Conservation (phyloP, 805 yeast species). For the Metschnikowia baotianmanensis region DNA sequence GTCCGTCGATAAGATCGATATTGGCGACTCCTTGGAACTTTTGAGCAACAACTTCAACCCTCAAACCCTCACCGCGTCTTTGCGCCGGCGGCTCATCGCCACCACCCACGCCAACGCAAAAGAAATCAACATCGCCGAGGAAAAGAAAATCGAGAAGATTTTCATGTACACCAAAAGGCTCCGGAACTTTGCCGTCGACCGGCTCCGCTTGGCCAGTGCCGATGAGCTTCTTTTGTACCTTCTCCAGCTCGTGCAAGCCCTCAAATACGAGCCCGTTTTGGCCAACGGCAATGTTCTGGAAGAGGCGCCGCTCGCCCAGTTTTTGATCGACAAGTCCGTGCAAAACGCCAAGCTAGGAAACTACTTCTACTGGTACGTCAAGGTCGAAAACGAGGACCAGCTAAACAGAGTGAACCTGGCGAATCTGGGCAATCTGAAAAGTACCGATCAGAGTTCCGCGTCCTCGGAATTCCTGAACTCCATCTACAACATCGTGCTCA, state of each 20-base stretch:
- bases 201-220: constrained; percentile 74
- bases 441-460: not conserved
- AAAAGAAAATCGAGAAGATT: constrained; percentile 30
- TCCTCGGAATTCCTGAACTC: constrained; percentile 7
- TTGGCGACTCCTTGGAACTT: constrained; percentile 83
- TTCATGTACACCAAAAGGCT: constrained; percentile 53
- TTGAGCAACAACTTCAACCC: constrained; percentile 75
- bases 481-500: constrained; percentile 35
- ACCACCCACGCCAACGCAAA: constrained; percentile 16
- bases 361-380: constrained; percentile 87
- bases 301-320: constrained; percentile 66
- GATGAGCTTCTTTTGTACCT: constrained; percentile 78
- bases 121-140: constrained; percentile 22
- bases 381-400: constrained; percentile 79
- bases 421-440: not conserved
- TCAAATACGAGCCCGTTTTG: constrained; percentile 64
- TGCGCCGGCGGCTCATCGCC: constrained; percentile 16
- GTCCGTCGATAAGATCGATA: constrained; percentile 65
- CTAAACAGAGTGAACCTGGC: too few species aligned
- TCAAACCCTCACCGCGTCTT: constrained; percentile 23
- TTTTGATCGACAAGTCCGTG: constrained; percentile 70
- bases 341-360: constrained; percentile 69
- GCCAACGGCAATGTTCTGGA: constrained; percentile 19
- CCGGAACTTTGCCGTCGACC: constrained; percentile 82
- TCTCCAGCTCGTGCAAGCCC: constrained; percentile 87